Conservation (phyloP, 148 eudicot species). For the Rhododendron vialii region DNA sequence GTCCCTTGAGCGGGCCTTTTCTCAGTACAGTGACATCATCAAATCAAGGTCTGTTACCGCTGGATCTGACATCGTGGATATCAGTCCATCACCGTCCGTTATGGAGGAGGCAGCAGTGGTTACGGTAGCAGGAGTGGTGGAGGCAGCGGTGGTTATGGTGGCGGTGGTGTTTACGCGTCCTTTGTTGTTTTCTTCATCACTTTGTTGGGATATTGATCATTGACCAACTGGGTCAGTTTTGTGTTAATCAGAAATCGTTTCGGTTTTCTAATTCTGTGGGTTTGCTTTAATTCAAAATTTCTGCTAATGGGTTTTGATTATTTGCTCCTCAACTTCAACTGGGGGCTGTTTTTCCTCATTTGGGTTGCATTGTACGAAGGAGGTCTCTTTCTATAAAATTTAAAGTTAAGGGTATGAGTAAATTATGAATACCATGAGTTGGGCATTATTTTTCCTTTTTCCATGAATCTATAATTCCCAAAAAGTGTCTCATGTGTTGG, state of each 20-base stretch:
- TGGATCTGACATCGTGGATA: slow-evolving; percentile 29
- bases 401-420: too few species aligned
- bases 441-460: too few species aligned
- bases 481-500: too few species aligned
- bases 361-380: too few species aligned
- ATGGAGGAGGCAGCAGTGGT: background rate
- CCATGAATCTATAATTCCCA: too few species aligned
- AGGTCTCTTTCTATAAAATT: too few species aligned
- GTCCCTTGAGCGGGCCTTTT: slow-evolving; percentile 50
- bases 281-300: background rate
- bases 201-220: background rate
- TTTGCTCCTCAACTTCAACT: too few species aligned
- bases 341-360: too few species aligned
- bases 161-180: background rate
- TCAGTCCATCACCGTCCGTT: slow-evolving; percentile 32
- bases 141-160: too few species aligned
- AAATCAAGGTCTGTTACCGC: slow-evolving; percentile 83
- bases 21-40: slow-evolving; percentile 52
- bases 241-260: background rate
- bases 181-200: background rate
- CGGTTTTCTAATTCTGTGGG: background rate
- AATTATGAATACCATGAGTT: too few species aligned
- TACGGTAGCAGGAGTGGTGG: too few species aligned
- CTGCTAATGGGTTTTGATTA: too few species aligned
- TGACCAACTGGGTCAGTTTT: background rate